Percentiles rank a stretch among this genome's conserved stretches.
These are phyloP conservation scores for Mycena haematopus DNA, from an alignment of 768 basidiomycete genomes.

Conservation along the genomic window DNA sequence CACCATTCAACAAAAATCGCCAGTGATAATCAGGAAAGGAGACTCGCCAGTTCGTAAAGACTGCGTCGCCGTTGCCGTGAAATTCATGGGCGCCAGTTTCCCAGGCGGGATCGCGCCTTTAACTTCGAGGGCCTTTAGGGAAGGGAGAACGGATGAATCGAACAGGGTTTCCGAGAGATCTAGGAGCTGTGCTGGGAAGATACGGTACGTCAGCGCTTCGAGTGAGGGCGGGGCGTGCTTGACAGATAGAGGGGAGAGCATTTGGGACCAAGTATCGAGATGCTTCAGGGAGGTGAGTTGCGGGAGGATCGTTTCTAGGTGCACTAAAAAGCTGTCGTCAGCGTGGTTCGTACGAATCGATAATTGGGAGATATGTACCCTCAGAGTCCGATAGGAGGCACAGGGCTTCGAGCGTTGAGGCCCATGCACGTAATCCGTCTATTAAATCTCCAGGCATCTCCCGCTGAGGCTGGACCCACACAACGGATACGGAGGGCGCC, in stretches of 20 bases:
- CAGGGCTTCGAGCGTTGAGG: slow-evolving; percentile 11
- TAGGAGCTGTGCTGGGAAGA: slow-evolving; percentile 14
- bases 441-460: slow-evolving; percentile 10
- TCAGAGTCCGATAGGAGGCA: slow-evolving; percentile 18
- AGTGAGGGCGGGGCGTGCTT: background rate
- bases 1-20: background rate
- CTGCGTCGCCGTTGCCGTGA: slow-evolving; percentile 14
- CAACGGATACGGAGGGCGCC: slow-evolving; percentile 17
- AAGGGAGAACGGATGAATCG: background rate
- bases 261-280: slow-evolving; percentile 12
- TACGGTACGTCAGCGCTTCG: slow-evolving; percentile 18
- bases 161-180: slow-evolving; percentile 9
- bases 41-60: slow-evolving; percentile 1
- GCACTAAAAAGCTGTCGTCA: slow-evolving; percentile 1
- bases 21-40: background rate
- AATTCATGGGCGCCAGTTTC: background rate
- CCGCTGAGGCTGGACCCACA: slow-evolving; percentile 21
- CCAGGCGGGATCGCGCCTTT: slow-evolving; percentile 14
- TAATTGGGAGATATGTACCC: background rate
- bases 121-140: slow-evolving; percentile 12
- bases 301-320: slow-evolving; percentile 5
- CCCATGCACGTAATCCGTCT: slow-evolving; percentile 13
- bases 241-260: slow-evolving; percentile 9
- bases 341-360: background rate
- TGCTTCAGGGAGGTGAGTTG: slow-evolving; percentile 7